phyloP scores from a whole-genome alignment of 2,329 filamentous ascomycete species.

The Stenocarpella maydis region DNA sequence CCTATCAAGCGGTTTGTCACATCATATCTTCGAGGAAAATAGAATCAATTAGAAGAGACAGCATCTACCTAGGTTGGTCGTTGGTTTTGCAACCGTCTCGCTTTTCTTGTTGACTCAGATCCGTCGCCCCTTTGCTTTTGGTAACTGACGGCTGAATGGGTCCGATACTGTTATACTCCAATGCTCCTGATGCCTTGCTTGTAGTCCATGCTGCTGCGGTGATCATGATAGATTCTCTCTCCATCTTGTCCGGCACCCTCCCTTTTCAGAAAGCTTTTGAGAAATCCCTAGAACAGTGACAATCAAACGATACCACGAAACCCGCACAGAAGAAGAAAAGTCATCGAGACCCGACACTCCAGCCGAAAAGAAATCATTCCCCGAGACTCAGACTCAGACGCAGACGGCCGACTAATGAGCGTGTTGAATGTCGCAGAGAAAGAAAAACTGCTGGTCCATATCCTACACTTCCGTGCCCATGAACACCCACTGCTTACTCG shows the following conservation, averaged over 20 bases:
- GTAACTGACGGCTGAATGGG: conserved; percentile 3
- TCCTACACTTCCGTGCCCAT: conserved; percentile 84
- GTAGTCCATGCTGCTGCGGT: conserved; percentile 19
- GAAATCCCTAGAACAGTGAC: conserved; percentile 10
- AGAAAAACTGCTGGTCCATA: neutral
- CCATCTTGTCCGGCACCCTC: neutral
- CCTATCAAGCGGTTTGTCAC: neutral
- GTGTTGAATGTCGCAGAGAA: conserved; percentile 26
- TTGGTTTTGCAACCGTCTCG: conserved; percentile 21
- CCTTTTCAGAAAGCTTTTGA: conserved; percentile 18
- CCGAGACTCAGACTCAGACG: conserved; percentile 11
- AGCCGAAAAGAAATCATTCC: conserved; percentile 2
- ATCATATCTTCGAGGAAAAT: conserved; percentile 16
- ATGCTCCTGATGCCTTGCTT: conserved; percentile 32
- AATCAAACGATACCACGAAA: conserved; percentile 3
- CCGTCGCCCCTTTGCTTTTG: neutral
- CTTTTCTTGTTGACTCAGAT: conserved; percentile 3
- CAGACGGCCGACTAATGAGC: conserved; percentile 20
- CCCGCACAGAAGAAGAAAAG: conserved; percentile 4
- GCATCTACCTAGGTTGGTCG: neutral
- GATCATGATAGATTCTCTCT: conserved; percentile 14
- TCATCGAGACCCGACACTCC: conserved; percentile 11
- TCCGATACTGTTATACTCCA: conserved; percentile 26
- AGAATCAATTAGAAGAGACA: conserved; percentile 29
- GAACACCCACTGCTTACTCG: conserved; percentile 84